Evolutionary conservation across 176 grass and related monocot species (phyloP), one percentile per base, ranked within the genome.

Genomic region (Alopecurus myosuroides): DNA sequence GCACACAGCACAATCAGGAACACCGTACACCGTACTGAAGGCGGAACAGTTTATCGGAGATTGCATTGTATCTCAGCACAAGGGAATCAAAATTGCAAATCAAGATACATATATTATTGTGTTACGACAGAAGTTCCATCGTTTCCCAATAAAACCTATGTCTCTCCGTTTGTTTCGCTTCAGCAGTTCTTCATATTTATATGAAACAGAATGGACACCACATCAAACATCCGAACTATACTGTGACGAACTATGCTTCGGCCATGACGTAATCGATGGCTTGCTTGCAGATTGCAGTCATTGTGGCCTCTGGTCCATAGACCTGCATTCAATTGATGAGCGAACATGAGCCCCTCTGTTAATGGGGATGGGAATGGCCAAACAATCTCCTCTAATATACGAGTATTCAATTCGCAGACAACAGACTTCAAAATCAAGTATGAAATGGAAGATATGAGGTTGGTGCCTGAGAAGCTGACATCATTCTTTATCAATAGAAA

Each of bases 231-330:
- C 3, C 1, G 45, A 58, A 40, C n/a, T 50, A 68, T 31, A 80
- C 7, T 4, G 11, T 53, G 30, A 15, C 36, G 46, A 44, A 68
- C 88, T 79, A 97, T 8, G 95, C 84, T 39, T 82, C 57, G 0
- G 93, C 58, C 89, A 90, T 93, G 85, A 98, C 81, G 52, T 88
- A 98, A 51, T 98, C 95, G 30, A 98, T 95, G 79, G 95, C 95
- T 90, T 91, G 87, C 60, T 98, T 95, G 91, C 95, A 98, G 42
- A 98, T 98, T 63, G 92, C 95, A 22, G 95, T 98, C 95, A 98
- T 98, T 28, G 95, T 98, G 15, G 86, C 95, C 76, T 98, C 95
- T 74, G 95, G 95, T 55, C 95, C 95, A 77, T 95, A 98, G 17
- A 98, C 87, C 95, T 98, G 72, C 87, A 88, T 34, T 70, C 25